Evolutionary conservation across 306 rosid species (phyloP).

Genomic region (Boehmeria nivea): DNA sequence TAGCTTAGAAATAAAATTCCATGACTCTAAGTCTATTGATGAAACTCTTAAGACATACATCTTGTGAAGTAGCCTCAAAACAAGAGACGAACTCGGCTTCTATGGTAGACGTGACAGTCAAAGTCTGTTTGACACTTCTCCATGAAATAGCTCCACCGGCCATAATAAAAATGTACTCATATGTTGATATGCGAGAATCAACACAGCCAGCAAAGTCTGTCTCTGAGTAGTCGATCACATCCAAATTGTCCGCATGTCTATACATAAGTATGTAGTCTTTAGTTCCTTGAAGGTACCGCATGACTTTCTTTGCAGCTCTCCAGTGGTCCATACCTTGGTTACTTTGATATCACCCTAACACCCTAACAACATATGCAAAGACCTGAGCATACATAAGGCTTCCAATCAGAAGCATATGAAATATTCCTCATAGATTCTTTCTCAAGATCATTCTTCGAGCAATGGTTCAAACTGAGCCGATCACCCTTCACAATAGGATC

Average conservation of each 20-base stretch:
- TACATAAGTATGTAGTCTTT: background rate
- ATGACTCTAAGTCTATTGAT: background rate
- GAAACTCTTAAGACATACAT: background rate
- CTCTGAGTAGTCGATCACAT: background rate
- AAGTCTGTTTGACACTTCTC: background rate
- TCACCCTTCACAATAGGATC: too few relatives aligned
- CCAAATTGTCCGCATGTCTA: background rate
- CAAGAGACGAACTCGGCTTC: background rate
- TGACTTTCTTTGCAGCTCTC: background rate
- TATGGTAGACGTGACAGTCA: background rate
- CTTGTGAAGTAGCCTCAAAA: background rate
- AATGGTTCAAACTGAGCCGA: background rate
- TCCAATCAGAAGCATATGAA: background rate
- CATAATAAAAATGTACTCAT: background rate
- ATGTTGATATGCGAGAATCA: background rate
- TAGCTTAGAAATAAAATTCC: background rate
- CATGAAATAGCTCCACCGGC: slow-evolving; percentile 2
- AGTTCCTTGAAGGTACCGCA: background rate
- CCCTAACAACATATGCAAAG: background rate
- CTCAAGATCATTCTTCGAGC: background rate
- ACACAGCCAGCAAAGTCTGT: background rate
- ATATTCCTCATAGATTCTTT: background rate
- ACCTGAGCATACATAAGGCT: slow-evolving; percentile 2
- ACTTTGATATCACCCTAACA: background rate
- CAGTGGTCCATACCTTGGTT: background rate